Conservation (phyloP, 805 yeast genomes). For the Pichia nanzhaoensis region DNA sequence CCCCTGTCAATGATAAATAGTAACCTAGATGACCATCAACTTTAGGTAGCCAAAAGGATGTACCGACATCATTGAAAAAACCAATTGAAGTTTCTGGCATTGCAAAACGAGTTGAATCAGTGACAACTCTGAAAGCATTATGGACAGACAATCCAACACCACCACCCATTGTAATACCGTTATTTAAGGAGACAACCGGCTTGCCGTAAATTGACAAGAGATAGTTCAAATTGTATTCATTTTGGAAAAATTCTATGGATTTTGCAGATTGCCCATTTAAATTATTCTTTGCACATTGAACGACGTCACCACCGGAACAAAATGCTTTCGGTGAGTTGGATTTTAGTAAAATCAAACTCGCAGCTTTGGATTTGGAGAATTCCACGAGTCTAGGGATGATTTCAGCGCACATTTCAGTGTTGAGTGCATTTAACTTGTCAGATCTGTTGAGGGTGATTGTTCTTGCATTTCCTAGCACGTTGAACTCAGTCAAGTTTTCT, state of each 20-base stretch:
- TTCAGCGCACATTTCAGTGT: constrained; percentile 63
- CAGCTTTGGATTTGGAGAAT: constrained; percentile 61
- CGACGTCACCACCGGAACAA: constrained; percentile 97
- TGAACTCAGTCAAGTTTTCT: constrained; percentile 44
- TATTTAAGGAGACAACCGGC: constrained; percentile 79
- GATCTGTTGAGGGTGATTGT: constrained; percentile 74
- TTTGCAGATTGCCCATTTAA: constrained; percentile 37
- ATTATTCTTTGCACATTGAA: constrained; percentile 63
- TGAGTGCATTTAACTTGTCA: constrained; percentile 77
- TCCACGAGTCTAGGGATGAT: constrained; percentile 71
- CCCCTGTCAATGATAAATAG: constrained; percentile 83
- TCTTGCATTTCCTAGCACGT: constrained; percentile 58
- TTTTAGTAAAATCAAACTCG: constrained; percentile 60
- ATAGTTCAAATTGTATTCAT: constrained; percentile 78
- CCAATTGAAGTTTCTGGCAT: constrained; percentile 99
- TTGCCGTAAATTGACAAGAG: constrained; percentile 74
- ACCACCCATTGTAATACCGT: constrained; percentile 97
- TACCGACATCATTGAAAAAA: constrained; percentile 93
- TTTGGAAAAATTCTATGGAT: constrained; percentile 62
- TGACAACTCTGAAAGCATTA: constrained; percentile 88
- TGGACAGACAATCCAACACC: constrained; percentile 92
- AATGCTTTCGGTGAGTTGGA: constrained; percentile 65
- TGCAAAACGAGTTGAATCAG: constrained; percentile 84
- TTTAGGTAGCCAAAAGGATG: constrained; percentile 81
- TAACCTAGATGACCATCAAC: constrained; percentile 78